Conservation (phyloP, 1,284 basidiomycete genomes). For the Athelia sp. region DNA sequence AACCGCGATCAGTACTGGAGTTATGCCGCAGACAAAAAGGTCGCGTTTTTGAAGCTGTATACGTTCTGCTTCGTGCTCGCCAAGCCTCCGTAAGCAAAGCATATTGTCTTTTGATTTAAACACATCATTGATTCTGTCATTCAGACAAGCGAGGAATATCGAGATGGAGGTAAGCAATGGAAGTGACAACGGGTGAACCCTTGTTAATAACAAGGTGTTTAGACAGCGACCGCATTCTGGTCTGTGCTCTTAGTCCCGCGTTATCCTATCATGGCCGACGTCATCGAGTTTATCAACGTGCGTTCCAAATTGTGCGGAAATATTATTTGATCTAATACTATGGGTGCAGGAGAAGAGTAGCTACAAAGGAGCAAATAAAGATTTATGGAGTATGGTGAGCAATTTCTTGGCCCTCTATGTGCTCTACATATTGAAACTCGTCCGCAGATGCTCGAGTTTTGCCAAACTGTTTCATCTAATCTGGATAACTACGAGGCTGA, state of each 20-base stretch:
- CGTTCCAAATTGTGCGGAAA: conserved; percentile 16
- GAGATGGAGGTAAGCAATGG: conserved; percentile 62
- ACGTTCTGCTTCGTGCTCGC: conserved; percentile 62
- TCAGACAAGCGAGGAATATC: conserved; percentile 63
- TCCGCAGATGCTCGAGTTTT: conserved; percentile 67
- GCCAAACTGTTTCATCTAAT: conserved; percentile 52
- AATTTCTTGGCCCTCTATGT: conserved; percentile 1
- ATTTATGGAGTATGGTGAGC: conserved; percentile 79
- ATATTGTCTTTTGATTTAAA: conserved; percentile 2
- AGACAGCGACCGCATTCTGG: conserved; percentile 74
- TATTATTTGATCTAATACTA: too few species aligned
- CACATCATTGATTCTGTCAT: neutral
- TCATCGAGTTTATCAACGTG: conserved; percentile 62
- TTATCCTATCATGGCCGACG: conserved; percentile 57
- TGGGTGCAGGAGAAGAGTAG: conserved; percentile 46
- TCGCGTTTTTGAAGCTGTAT: conserved; percentile 61
- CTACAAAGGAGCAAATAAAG: conserved; percentile 75
- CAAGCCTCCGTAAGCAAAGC: conserved; percentile 54
- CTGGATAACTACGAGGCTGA: conserved; percentile 66
- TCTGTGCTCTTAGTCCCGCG: conserved; percentile 59
- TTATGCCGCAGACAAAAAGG: conserved; percentile 43
- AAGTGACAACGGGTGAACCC: neutral
- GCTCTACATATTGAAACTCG: conserved; percentile 10
- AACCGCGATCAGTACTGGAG: conserved; percentile 46
- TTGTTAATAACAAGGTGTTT: neutral